Percentiles rank a stretch among this genome's conserved stretches.
phyloP scores from a whole-genome alignment of 2,329 filamentous ascomycete species.

The Allantophomopsis cytisporea region DNA sequence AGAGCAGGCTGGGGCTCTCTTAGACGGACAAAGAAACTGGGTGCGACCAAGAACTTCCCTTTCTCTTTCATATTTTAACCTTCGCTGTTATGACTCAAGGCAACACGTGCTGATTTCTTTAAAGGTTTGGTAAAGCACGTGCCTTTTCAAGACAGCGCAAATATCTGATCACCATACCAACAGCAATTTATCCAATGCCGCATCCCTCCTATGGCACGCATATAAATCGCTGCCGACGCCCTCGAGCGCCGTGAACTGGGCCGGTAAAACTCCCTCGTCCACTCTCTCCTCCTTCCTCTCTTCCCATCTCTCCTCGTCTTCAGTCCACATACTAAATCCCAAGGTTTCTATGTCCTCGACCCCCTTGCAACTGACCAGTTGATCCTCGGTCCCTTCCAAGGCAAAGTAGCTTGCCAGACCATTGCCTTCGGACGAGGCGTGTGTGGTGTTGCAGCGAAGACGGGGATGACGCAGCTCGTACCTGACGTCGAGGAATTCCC shows the following conservation, averaged over 20 bases:
- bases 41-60: conserved; percentile 27
- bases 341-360: conserved; percentile 64
- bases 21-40: conserved; percentile 68
- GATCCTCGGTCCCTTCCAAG: conserved; percentile 69
- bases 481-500: conserved; percentile 61
- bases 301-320: background rate
- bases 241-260: conserved; percentile 62
- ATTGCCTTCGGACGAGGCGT: conserved; percentile 64
- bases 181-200: conserved; percentile 61
- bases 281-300: background rate
- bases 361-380: conserved; percentile 31
- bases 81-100: background rate
- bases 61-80: background rate
- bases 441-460: conserved; percentile 56
- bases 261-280: conserved; percentile 28
- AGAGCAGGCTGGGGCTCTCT: conserved; percentile 53
- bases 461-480: conserved; percentile 48
- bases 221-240: conserved; percentile 59
- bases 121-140: too few species aligned
- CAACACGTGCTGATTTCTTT: background rate
- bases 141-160: too few species aligned
- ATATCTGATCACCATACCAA: too few species aligned
- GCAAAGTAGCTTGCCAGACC: conserved; percentile 67
- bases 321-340: too few species aligned
- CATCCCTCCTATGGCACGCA: conserved; percentile 68